Evolutionary conservation across 2,329 filamentous ascomycete genomes (phyloP).

Genomic region (Pseudopithomyces maydicus): DNA sequence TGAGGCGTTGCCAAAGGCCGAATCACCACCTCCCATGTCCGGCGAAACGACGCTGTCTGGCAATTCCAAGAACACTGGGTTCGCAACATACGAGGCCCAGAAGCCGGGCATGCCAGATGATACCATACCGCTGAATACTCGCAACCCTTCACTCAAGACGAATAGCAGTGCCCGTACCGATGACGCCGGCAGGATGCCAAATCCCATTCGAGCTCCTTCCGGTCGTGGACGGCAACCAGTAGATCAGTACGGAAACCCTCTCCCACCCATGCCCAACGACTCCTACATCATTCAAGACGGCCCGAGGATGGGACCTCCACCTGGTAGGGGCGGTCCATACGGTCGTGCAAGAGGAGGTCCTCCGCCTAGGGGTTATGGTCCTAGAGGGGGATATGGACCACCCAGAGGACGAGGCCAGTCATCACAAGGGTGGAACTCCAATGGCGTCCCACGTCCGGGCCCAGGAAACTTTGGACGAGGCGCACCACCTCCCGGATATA

Average conservation of each 20-base stretch:
- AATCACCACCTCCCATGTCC: conserved; percentile 59
- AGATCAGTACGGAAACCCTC: conserved; percentile 70
- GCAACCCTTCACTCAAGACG: conserved; percentile 65
- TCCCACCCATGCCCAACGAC: conserved; percentile 50
- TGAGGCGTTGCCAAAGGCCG: conserved; percentile 52
- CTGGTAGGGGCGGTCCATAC: conserved; percentile 49
- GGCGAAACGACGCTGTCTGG: conserved; percentile 3
- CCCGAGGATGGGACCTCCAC: conserved; percentile 44
- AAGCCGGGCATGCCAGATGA: conserved; percentile 69
- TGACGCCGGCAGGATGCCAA: conserved; percentile 43
- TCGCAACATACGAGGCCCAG: conserved; percentile 68
- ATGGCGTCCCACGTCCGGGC: conserved; percentile 37
- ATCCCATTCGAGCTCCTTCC: conserved; percentile 44
- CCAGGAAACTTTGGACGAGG: conserved; percentile 40
- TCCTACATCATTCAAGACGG: conserved; percentile 50
- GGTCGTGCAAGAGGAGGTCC: conserved; percentile 47
- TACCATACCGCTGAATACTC: conserved; percentile 70
- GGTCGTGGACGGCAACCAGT: conserved; percentile 48
- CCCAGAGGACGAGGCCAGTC: conserved; percentile 47
- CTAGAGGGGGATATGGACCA: conserved; percentile 41
- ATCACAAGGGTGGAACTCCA: conserved; percentile 48
- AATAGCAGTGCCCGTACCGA: conserved; percentile 53
- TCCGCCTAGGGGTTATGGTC: conserved; percentile 42
- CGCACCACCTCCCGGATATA: conserved; percentile 50
- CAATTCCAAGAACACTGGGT: conserved; percentile 50